Conservation (phyloP, 768 basidiomycete species). For the Mycena indigotica region DNA sequence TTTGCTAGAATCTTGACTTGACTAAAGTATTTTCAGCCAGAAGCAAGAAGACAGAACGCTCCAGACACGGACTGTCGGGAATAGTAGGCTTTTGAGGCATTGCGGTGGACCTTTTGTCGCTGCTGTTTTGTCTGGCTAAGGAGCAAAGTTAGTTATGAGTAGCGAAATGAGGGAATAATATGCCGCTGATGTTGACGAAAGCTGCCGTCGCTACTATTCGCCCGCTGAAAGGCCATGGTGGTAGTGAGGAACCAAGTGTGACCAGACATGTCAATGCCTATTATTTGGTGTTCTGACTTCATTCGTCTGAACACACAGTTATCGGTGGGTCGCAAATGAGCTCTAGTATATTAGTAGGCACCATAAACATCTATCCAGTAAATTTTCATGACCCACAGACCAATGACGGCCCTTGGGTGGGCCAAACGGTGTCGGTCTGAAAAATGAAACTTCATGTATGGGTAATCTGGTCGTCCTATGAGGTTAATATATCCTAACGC, state of each 20-base stretch:
- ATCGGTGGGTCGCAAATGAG: no score
- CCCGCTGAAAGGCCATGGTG: neutral
- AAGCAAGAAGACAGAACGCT: neutral
- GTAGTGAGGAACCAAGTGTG: neutral
- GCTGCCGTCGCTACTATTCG: neutral
- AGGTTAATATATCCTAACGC: neutral
- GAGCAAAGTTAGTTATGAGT: neutral
- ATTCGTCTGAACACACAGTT: neutral
- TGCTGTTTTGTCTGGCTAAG: neutral
- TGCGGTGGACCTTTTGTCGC: neutral
- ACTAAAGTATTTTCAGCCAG: neutral
- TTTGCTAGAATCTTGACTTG: neutral
- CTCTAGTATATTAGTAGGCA: no score
- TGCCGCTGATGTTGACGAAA: neutral
- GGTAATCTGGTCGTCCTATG: neutral
- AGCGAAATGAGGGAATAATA: neutral
- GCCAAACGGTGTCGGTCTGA: neutral
- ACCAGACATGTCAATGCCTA: neutral
- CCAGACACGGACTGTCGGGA: neutral
- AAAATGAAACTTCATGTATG: neutral
- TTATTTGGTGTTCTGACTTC: neutral
- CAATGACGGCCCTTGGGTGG: neutral
- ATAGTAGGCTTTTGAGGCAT: neutral
- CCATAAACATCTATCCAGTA: neutral
- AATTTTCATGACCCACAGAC: neutral